Evolutionary conservation across 2,329 filamentous ascomycete genomes (phyloP), one percentile per base, ranked within the genome.

Genomic region (Calonectria hawksworthii): DNA sequence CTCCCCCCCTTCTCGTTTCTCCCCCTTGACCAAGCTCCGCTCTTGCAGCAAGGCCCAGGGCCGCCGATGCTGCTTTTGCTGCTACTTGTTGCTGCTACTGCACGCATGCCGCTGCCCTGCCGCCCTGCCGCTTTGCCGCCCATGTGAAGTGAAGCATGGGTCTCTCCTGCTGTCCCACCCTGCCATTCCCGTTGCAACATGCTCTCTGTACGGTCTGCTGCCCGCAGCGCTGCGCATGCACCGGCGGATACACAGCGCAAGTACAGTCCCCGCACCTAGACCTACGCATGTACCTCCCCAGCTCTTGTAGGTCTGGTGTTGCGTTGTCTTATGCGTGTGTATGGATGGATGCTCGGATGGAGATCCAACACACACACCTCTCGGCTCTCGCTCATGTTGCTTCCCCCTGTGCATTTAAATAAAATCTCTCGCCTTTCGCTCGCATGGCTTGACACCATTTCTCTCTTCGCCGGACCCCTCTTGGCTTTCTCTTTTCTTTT

Each of bases 131-230:
- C 71, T 50, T 47, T 63, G 52, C 64, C 64, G 44, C 70, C 66
- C 61, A 64, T 70, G 54, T 61, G 23, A 61, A 34, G 32, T 61
- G 34, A 38, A 61, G 56, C 56, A 63, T 28, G 56, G 56, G 56
- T 61, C 32, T 61, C 54, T 36, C 54, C 38, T 41, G 56, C 30
- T 63, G 56, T 41, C 34, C n/a, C 32, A 30, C 59, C 36, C 52
- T 66, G 67, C 72, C 72, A 74, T 70, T 68, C 69, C 72, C 67
- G 72, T 34, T 65, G 18, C 47, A 63, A 59, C 71, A 73, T 69
- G 50, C 71, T 66, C 65, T 68, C 23, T 47, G 61, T 65, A 50
- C 28, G 38, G 61, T 16, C 38, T 65, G 41, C 56, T 63, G 41
- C 28, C 61, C 61, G 41, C 61, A 65, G 61, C 21, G 50, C 61